Evolutionary conservation across 2,329 filamentous ascomycete species (phyloP), one percentile per base, ranked within the genome.

Genomic region (Botrytis galanthina): DNA sequence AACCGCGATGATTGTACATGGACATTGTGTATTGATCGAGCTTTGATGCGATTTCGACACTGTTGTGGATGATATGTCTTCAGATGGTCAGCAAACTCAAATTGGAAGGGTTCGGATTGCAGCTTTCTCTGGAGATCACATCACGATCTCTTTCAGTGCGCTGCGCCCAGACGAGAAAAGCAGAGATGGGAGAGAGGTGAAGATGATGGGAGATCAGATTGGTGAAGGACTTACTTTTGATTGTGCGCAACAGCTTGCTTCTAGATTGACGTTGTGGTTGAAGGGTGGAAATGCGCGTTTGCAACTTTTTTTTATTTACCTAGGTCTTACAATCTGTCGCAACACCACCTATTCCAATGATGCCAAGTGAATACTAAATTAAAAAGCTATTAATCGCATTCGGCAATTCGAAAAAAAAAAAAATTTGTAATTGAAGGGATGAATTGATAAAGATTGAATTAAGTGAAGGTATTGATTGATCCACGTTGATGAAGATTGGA

Each of bases 1-100:
- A 92, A 82, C 91, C 92, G 82, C 93, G 93, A 86, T 97, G 94
- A 83, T 92, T 93, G 84, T 97, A 97, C 94, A 98, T 97, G 73
- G 89, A 90, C 88, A 90, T 90, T 68, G 70, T 73, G 73, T 68
- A 51, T 42, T 26, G 4, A 48, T 61, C 29, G 35, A 51, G 8
- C 7, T 20, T 68, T 39, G 20, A 59, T 60, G 42, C 16, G 37
- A 51, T 8, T 32, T 26, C n/a, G 35, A 48, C 37, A n/a, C 7
- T 32, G 32, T 18, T 20, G 39, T 68, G 37, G 70, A 42, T 51
- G 35, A 26, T 26, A 32, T 68, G 22, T 51, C 35, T 67, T 48
- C 5, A 26, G 29, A 61, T 37, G 51, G 51, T 68, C 51, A 72
- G 71, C 54, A 48, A 68, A 16, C 16, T 51, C 26, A 32, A 48